Base-by-base conservation (phyloP, 371 early-diverging fungal genomes). In the Mortierella sp. region DNA sequence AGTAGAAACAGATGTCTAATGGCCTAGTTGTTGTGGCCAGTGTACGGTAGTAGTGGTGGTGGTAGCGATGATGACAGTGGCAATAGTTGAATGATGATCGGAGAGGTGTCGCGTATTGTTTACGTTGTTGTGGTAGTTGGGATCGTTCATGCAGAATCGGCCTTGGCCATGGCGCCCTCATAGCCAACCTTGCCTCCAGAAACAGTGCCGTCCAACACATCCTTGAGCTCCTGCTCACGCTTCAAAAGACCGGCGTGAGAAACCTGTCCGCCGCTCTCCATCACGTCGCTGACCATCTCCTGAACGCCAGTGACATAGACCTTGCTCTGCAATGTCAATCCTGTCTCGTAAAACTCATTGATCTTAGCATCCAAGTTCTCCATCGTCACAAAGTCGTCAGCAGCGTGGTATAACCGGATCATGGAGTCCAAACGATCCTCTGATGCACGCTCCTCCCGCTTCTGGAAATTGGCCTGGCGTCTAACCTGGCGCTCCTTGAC, bases 331-430 rank as follows among this genome's bases (percentile, higher is more conserved):
- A 82, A 50, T 19, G 77, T 76, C 82, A 85, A n/a, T 68, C 82
- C 78, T 14, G 82, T 77, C 82, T 86, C 86, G 45, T 82, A 86
- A 63, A 86, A 86, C 74, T 84, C 85, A n/a, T 88, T 82, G 60
- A 90, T 68, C 78, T 89, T 89, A 74, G 73, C 82, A 63, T 91
- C 91, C 80, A 91, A 45, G 79, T 91, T 91, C 55, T 85, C 88
- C 80, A 89, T 80, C 42, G 90, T 88, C 73, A 91, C 88, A 87
- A 91, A 91, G 79, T 88, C 79, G 16, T 81, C 84, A 2, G 90
- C 84, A 0, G 89, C 79, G 72, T 91, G 90, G 79, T 89, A 91
- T 74, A 91, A 84, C 79, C 87, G 85, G 77, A 89, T 78, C 79
- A 91, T 83, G 24, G 84, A 73, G 54, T 84, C 87, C 73, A 89